Base-by-base conservation (phyloP, 768 basidiomycete genomes). In the Lactifluus piperatus region DNA sequence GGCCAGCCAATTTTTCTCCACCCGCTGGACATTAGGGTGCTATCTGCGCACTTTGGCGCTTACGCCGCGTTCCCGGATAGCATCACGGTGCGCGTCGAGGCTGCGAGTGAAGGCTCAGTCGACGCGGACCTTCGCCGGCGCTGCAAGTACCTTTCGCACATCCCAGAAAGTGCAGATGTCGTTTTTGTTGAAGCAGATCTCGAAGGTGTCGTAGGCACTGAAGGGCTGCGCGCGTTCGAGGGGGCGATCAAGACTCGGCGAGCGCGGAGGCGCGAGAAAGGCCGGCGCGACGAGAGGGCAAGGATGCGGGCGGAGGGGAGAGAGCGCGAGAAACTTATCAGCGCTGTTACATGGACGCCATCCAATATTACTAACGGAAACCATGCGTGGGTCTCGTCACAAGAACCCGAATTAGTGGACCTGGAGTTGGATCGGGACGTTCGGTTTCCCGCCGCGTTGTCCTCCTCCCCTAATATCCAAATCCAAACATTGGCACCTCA, bases 121-220 rank as follows among this genome's bases (percentile, higher is more conserved):
- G 91, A 95, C 70, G 94, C 94, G 60, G 94, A 97, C 60, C 76
- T 99, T 27, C 85, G 94, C 49, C 90, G 92, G 72, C 85, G 94
- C 32, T 97, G 92, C 77, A 95, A 94, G 70, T 98, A 97, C 71
- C 85, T 99, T 62, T 83, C 84, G 4, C 94, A 98, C 71, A 78
- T 97, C 65, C 91, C 94, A 1, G 86, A 91, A 57, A 86, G 91
- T 45, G 86, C 91, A 37, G 94, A 98, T 67, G 91, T 97, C 46
- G 86, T 93, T 24, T 97, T 97, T 71, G 76, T 97, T 54, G 94
- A 99, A 72, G 83, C 91, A 8, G 87, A 95, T 68, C 74, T 98
- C 18, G 77, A 80, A 57, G 77, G 76, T 7, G 88, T 94, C 36
- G 89, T 97, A 20, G 88, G 91, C 30, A 67, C 69, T 14, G 85